Evolutionary conservation across 2,329 filamentous ascomycete genomes (phyloP).

Genomic region (Pseudonectria foliicola): DNA sequence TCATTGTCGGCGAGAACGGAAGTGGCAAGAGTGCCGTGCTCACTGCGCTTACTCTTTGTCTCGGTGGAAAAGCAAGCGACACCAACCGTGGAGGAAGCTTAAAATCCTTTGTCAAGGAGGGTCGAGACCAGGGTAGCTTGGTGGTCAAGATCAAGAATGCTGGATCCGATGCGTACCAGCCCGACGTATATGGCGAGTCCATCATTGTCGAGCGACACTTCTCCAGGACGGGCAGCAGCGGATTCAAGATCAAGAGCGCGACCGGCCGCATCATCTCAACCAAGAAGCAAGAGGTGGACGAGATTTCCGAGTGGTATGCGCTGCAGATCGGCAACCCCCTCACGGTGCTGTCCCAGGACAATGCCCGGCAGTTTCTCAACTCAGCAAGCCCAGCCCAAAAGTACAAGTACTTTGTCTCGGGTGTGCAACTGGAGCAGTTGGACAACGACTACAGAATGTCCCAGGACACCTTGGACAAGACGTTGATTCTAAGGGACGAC

Average conservation of each 20-base stretch:
- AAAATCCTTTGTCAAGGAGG: constrained; percentile 87
- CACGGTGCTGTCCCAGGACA: constrained; percentile 92
- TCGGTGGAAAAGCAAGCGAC: constrained; percentile 88
- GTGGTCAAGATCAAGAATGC: constrained; percentile 86
- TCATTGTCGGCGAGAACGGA: constrained; percentile 95
- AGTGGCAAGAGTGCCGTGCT: constrained; percentile 96
- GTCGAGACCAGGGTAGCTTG: constrained; percentile 67
- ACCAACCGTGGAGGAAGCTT: constrained; percentile 89
- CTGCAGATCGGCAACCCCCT: constrained; percentile 95
- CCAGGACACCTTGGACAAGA: constrained; percentile 68
- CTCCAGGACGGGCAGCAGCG: constrained; percentile 62
- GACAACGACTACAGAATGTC: constrained; percentile 87
- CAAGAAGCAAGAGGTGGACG: constrained; percentile 81
- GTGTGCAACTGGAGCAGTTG: constrained; percentile 86
- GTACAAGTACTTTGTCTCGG: constrained; percentile 93
- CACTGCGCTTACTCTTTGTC: constrained; percentile 84
- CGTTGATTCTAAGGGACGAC: constrained; percentile 30
- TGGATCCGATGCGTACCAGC: constrained; percentile 76
- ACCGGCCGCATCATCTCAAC: constrained; percentile 66
- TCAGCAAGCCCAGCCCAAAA: constrained; percentile 75
- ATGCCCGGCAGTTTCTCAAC: constrained; percentile 87
- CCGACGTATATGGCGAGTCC: constrained; percentile 71
- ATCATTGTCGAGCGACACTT: constrained; percentile 93
- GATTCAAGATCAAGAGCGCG: constrained; percentile 79
- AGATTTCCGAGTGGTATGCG: constrained; percentile 88